phyloP scores from a whole-genome alignment of 2,329 filamentous ascomycete species.

The Arthrobotrys iridis region DNA sequence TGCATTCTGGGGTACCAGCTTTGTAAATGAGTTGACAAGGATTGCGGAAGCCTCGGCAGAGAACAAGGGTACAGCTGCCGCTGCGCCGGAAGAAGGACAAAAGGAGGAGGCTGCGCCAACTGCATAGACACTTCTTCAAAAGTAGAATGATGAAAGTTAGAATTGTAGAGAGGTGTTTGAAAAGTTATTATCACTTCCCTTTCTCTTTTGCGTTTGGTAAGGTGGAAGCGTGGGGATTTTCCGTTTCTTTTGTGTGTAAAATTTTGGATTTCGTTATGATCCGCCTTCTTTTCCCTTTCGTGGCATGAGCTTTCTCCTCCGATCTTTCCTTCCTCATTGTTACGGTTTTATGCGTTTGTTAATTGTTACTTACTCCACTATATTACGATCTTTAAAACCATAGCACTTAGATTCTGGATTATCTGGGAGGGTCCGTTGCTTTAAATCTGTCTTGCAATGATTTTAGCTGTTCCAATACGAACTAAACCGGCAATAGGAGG shows the following conservation, averaged over 20 bases:
- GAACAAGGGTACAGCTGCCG: background rate
- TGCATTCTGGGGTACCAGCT: conserved; percentile 95
- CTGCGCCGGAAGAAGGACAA: background rate
- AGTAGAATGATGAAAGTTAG: background rate
- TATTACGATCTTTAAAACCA: background rate
- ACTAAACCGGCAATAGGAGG: no score
- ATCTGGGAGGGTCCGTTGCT: no score
- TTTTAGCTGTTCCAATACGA: no score
- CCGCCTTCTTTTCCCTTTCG: background rate
- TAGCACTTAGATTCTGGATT: no score
- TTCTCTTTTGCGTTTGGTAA: background rate
- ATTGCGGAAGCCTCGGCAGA: conserved; percentile 9
- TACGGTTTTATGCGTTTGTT: background rate
- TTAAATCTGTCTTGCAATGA: no score
- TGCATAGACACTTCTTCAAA: background rate
- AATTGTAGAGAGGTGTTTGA: conserved; percentile 1
- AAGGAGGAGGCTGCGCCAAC: background rate
- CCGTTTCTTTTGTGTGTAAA: background rate
- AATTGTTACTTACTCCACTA: background rate
- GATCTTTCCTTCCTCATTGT: background rate
- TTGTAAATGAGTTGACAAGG: conserved; percentile 77
- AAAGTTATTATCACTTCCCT: conserved; percentile 1
- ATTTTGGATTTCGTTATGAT: no score
- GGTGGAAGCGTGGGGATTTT: conserved; percentile 22
- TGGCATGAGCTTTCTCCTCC: background rate